phyloP scores from a whole-genome alignment of 352 stramenopile species.

The Phytophthora pseudosyringae region DNA sequence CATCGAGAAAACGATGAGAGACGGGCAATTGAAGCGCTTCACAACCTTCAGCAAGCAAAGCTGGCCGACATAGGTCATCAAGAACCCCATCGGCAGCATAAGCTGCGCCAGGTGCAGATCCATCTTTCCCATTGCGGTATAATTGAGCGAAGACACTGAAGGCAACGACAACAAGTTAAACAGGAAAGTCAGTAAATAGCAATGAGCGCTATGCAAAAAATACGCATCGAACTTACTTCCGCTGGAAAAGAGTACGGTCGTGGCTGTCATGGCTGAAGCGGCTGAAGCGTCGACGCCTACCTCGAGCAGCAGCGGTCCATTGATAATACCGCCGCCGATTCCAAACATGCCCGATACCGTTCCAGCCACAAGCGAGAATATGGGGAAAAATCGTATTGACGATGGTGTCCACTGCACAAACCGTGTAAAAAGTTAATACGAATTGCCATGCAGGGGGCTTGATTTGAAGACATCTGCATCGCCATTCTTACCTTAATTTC shows the following conservation, averaged over 20 bases:
- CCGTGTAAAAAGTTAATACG: too few relatives aligned
- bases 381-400: slow-evolving; percentile 87
- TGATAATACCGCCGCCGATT: slow-evolving; percentile 96
- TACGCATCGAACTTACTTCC: slow-evolving; percentile 45
- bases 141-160: slow-evolving; percentile 72
- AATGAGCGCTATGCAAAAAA: not conserved
- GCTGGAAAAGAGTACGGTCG: slow-evolving; percentile 74
- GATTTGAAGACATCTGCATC: not conserved
- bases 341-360: slow-evolving; percentile 96
- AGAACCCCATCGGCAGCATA: slow-evolving; percentile 65
- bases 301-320: slow-evolving; percentile 94
- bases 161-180: not conserved
- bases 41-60: slow-evolving; percentile 57
- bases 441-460: too few relatives aligned
- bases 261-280: slow-evolving; percentile 91
- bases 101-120: slow-evolving; percentile 52
- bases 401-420: slow-evolving; percentile 24
- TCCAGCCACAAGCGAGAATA: slow-evolving; percentile 90
- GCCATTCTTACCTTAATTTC: slow-evolving; percentile 40
- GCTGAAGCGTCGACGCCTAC: slow-evolving; percentile 88
- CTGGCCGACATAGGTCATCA: slow-evolving; percentile 65
- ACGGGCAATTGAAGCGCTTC: slow-evolving; percentile 65
- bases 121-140: slow-evolving; percentile 56
- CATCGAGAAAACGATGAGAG: slow-evolving; percentile 77
- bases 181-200: not conserved